phyloP scores from a whole-genome alignment of 2,329 filamentous ascomycete genomes.

The Aspergillus unguis region DNA sequence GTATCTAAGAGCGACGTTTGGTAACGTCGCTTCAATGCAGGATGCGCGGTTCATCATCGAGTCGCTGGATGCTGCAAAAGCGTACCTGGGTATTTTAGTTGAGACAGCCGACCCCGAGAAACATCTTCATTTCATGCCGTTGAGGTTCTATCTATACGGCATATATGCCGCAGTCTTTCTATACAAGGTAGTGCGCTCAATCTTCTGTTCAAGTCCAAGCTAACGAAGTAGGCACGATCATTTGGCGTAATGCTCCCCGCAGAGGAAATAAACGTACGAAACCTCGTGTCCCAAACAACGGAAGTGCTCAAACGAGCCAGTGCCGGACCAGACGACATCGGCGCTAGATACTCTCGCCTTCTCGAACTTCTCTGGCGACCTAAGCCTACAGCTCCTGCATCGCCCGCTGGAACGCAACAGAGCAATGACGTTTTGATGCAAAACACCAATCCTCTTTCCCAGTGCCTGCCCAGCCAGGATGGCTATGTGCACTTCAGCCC shows the following conservation, averaged over 20 bases:
- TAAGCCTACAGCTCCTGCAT: slow-evolving; percentile 27
- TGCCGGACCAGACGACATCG: slow-evolving; percentile 57
- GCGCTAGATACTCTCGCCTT: slow-evolving; percentile 59
- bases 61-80: slow-evolving; percentile 62
- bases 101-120: slow-evolving; percentile 58
- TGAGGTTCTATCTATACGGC: slow-evolving; percentile 60
- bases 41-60: slow-evolving; percentile 66
- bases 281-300: slow-evolving; percentile 58
- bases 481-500: slow-evolving; percentile 42
- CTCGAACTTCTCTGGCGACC: slow-evolving; percentile 60
- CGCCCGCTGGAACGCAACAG: slow-evolving; percentile 27
- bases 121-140: slow-evolving; percentile 61
- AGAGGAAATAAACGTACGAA: slow-evolving; percentile 55
- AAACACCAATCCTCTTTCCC: slow-evolving; percentile 26
- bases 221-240: slow-evolving; percentile 47
- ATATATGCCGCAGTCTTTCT: slow-evolving; percentile 65
- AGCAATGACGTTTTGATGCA: slow-evolving; percentile 33
- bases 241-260: slow-evolving; percentile 58
- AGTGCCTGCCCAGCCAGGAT: slow-evolving; percentile 34
- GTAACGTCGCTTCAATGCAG: slow-evolving; percentile 57
- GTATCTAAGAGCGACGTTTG: slow-evolving; percentile 45
- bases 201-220: background rate
- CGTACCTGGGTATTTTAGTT: slow-evolving; percentile 58
- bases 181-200: slow-evolving; percentile 52
- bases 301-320: slow-evolving; percentile 59